Percentiles rank a stretch among this genome's conserved stretches.
These are phyloP conservation scores for Nannochloropsis oceanica DNA, from an alignment of 108 stramenopile species.

Conservation along the genomic window DNA sequence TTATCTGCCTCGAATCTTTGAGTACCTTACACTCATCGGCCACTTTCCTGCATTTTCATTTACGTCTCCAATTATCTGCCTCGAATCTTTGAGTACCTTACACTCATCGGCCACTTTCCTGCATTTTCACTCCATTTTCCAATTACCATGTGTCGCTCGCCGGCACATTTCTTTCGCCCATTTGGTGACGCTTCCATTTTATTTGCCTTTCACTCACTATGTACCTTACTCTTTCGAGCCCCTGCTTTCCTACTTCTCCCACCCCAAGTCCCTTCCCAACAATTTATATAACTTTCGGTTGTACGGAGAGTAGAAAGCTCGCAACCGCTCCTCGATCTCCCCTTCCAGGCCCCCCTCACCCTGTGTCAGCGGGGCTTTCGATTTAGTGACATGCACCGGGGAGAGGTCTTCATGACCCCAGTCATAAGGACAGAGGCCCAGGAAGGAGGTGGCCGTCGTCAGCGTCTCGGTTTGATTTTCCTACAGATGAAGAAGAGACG, in stretches of 20 bases:
- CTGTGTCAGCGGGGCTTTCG: not conserved
- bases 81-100: too few relatives aligned
- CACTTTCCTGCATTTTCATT: too few relatives aligned
- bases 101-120: too few relatives aligned
- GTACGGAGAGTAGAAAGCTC: conserved; percentile 17
- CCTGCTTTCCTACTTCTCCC: conserved; percentile 2
- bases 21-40: too few relatives aligned
- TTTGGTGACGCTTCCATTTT: too few relatives aligned
- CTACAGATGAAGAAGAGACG: not conserved
- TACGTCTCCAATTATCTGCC: too few relatives aligned
- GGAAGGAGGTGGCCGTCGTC: not conserved
- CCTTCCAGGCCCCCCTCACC: not conserved
- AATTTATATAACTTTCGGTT: conserved; percentile 11
- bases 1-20: too few relatives aligned
- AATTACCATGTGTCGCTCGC: too few relatives aligned
- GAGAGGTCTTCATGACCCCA: not conserved
- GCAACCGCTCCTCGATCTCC: not conserved
- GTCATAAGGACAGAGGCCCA: not conserved
- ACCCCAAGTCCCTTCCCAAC: conserved; percentile 2
- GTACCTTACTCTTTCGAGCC: too few relatives aligned
- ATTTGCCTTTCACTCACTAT: too few relatives aligned
- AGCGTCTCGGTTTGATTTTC: not conserved
- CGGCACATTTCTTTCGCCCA: too few relatives aligned
- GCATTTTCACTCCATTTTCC: too few relatives aligned
- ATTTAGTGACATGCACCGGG: not conserved